Percentiles rank a stretch among this genome's conserved stretches.
These are phyloP conservation scores for Xanthoceras sorbifolium DNA, from an alignment of 345 rosid genomes.

Conservation along the genomic window DNA sequence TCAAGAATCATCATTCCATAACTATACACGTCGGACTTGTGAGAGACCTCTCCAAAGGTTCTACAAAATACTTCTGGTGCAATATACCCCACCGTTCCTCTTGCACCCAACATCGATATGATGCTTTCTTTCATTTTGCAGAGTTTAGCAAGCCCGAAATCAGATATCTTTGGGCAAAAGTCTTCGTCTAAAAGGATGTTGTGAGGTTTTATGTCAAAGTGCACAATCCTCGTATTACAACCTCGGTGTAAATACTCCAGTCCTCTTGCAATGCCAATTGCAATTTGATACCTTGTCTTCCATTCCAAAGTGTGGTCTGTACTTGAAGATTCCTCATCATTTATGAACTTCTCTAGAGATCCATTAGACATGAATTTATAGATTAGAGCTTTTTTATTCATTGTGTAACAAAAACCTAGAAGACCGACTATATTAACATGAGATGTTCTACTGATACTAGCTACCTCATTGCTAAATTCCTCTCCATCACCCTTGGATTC, in stretches of 20 bases:
- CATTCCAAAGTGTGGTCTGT: neutral
- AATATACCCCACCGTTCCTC: constrained; percentile 53
- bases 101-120: constrained; percentile 32
- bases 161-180: constrained; percentile 44
- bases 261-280: constrained; percentile 46
- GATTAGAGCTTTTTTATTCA: constrained; percentile 37
- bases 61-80: no score
- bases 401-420: constrained; percentile 43
- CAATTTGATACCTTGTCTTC: constrained; percentile 29
- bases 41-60: no score
- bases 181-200: constrained; percentile 43
- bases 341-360: constrained; percentile 39
- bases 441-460: no score
- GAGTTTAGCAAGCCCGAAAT: constrained; percentile 59
- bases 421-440: constrained; percentile 44
- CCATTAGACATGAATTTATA: constrained; percentile 48
- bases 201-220: constrained; percentile 54
- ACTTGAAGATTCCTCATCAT: neutral
- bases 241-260: constrained; percentile 54
- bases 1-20: no score
- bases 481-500: constrained; percentile 27
- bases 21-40: no score
- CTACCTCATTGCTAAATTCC: constrained; percentile 54
- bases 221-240: constrained; percentile 52
- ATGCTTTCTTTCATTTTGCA: constrained; percentile 35